These are phyloP conservation scores for Polyporus arcularius DNA, from an alignment of 768 basidiomycete species.

Conservation along the genomic window DNA sequence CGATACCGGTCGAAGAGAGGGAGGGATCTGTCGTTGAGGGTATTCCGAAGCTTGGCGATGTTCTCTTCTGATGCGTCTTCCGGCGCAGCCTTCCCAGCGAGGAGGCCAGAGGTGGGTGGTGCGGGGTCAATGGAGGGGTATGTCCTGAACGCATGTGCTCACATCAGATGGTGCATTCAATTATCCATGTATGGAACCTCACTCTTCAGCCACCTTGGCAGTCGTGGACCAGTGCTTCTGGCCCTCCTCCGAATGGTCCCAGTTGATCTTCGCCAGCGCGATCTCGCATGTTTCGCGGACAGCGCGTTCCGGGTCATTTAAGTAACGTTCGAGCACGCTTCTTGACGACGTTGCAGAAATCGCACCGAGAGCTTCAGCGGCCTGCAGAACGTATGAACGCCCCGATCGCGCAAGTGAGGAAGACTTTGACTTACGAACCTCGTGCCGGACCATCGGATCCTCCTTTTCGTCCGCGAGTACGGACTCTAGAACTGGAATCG, in stretches of 20 bases:
- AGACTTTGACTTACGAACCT: constrained; percentile 50
- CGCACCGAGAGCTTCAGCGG: constrained; percentile 98
- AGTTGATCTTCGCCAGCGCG: constrained; percentile 92
- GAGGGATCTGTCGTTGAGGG: constrained; percentile 63
- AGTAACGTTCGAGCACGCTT: constrained; percentile 68
- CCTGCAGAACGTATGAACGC: constrained; percentile 44
- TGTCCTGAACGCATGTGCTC: constrained; percentile 39
- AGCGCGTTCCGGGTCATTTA: constrained; percentile 67
- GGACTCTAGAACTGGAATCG: constrained; percentile 75
- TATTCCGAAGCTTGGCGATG: constrained; percentile 56
- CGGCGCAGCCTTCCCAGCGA: constrained; percentile 54
- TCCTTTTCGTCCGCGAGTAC: constrained; percentile 71
- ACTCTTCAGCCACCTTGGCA: constrained; percentile 15
- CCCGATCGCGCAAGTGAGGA: background rate
- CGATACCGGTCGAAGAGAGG: constrained; percentile 93
- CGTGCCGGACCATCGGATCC: constrained; percentile 97
- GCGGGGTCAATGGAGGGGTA: constrained; percentile 92
- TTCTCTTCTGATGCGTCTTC: constrained; percentile 48
- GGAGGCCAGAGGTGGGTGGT: constrained; percentile 68
- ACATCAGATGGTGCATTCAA: background rate
- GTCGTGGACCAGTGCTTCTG: constrained; percentile 38
- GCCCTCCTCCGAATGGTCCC: constrained; percentile 82
- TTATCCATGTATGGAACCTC: constrained; percentile 1
- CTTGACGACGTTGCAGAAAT: constrained; percentile 72
- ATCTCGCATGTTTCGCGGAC: constrained; percentile 98